Evolutionary conservation across 352 stramenopile genomes (phyloP).

Genomic region (Pythium catenulatum): DNA sequence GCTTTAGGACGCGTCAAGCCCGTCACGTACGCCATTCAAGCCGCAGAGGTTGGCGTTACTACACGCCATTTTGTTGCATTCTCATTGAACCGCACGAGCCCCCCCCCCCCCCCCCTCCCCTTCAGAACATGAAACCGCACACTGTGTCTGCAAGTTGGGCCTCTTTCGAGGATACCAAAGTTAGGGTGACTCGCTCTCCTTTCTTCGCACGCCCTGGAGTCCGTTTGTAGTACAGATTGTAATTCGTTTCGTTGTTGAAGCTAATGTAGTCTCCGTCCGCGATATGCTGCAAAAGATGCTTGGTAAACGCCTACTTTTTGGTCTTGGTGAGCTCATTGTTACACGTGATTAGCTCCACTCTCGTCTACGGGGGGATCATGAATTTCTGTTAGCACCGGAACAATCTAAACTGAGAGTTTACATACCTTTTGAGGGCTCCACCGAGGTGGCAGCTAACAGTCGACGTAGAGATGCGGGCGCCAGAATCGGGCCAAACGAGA

Average conservation of each 20-base stretch:
- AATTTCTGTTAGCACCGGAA: not conserved
- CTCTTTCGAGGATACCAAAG: slow-evolving; percentile 35
- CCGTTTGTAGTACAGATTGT: slow-evolving; percentile 53
- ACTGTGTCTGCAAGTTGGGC: slow-evolving; percentile 56
- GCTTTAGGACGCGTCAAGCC: too few relatives aligned
- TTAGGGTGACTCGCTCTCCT: slow-evolving; percentile 3
- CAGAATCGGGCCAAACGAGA: not conserved
- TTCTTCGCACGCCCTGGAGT: slow-evolving; percentile 1
- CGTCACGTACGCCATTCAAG: too few relatives aligned
- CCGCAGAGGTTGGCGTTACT: too few relatives aligned
- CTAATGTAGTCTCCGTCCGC: slow-evolving; percentile 30
- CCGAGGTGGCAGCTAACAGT: slow-evolving; percentile 35
- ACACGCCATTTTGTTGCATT: slow-evolving; percentile 55
- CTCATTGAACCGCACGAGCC: slow-evolving; percentile 57
- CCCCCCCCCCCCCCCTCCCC: not conserved
- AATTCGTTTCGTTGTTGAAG: slow-evolving; percentile 54
- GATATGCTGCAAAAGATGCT: not conserved
- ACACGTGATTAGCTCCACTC: slow-evolving; percentile 14
- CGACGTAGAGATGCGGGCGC: slow-evolving; percentile 3
- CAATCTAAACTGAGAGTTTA: slow-evolving; percentile 50
- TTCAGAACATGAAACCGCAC: slow-evolving; percentile 38
- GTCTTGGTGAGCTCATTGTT: slow-evolving; percentile 57
- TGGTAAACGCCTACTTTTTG: slow-evolving; percentile 38
- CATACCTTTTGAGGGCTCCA: slow-evolving; percentile 25
- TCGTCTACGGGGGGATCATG: not conserved